These are phyloP conservation scores for Phytophthora lateralis DNA, from an alignment of 352 stramenopile genomes.

Conservation along the genomic window DNA sequence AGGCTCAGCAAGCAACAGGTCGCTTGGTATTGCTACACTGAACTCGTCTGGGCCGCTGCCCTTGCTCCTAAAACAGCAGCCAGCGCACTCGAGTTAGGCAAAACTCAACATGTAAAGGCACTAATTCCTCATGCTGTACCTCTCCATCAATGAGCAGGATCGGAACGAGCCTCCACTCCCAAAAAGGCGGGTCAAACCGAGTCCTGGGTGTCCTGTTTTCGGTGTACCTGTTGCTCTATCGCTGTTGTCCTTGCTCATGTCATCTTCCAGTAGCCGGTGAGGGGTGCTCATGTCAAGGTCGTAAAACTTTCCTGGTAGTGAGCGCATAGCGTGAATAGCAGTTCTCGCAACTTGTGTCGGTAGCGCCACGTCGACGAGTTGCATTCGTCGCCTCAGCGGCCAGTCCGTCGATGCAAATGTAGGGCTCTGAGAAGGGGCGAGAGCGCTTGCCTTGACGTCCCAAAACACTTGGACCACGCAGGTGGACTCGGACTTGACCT, in stretches of 20 bases:
- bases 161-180: slow-evolving; percentile 9
- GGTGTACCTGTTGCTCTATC: slow-evolving; percentile 13
- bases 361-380: background rate
- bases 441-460: slow-evolving; percentile 32
- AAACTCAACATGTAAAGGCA: background rate
- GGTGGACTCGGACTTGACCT: slow-evolving; percentile 24
- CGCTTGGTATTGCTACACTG: slow-evolving; percentile 14
- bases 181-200: slow-evolving; percentile 10
- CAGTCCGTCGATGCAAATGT: background rate
- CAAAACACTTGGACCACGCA: slow-evolving; percentile 46
- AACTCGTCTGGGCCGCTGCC: slow-evolving; percentile 9
- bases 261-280: slow-evolving; percentile 31
- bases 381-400: slow-evolving; percentile 3
- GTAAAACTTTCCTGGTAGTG: slow-evolving; percentile 35
- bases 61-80: slow-evolving; percentile 10
- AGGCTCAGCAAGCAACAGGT: background rate
- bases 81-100: slow-evolving; percentile 2
- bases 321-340: slow-evolving; percentile 16
- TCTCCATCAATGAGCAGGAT: slow-evolving; percentile 16
- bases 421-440: slow-evolving; percentile 13
- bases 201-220: background rate
- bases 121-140: slow-evolving; percentile 9
- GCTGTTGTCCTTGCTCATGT: slow-evolving; percentile 18
- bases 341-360: slow-evolving; percentile 11
- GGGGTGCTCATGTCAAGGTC: slow-evolving; percentile 23